Conservation (phyloP, 768 basidiomycete genomes). For the Macrolepiota fuliginosa region DNA sequence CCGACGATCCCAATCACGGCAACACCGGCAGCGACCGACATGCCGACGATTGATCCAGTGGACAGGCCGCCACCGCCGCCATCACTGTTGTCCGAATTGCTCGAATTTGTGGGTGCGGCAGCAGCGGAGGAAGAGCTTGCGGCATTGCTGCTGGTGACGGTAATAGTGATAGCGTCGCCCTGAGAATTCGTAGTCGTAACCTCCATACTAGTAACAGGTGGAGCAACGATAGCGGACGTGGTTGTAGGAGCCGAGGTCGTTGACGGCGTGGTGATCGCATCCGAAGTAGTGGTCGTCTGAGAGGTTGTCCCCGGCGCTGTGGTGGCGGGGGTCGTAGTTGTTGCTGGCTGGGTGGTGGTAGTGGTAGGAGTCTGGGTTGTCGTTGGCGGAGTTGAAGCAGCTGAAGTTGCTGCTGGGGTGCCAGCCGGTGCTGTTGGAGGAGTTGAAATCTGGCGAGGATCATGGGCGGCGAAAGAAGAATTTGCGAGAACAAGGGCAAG, state of each 20-base stretch:
- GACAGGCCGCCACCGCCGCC: slow-evolving; percentile 40
- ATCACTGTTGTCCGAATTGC: neutral
- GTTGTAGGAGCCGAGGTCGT: slow-evolving; percentile 8
- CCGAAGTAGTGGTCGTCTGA: slow-evolving; percentile 1
- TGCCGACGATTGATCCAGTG: slow-evolving; percentile 73
- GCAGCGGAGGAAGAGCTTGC: slow-evolving; percentile 16
- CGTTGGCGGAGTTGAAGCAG: slow-evolving; percentile 14
- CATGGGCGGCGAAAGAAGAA: slow-evolving; percentile 18
- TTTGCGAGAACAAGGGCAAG: slow-evolving; percentile 22
- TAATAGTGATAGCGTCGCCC: slow-evolving; percentile 24
- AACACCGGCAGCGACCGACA: slow-evolving; percentile 80
- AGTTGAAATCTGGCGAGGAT: slow-evolving; percentile 4
- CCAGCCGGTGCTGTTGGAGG: neutral
- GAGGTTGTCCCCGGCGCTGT: slow-evolving; percentile 7
- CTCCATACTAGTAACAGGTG: neutral
- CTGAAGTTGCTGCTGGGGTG: slow-evolving; percentile 12
- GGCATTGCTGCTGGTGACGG: slow-evolving; percentile 20
- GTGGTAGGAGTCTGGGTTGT: slow-evolving; percentile 16
- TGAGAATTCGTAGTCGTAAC: slow-evolving; percentile 16
- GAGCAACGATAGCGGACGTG: neutral
- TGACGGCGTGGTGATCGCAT: neutral
- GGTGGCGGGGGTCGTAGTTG: slow-evolving; percentile 10
- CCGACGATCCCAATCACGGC: slow-evolving; percentile 67
- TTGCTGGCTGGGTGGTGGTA: slow-evolving; percentile 11
- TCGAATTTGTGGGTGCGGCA: slow-evolving; percentile 21